Percentiles rank a stretch among this genome's conserved stretches.
Conservation (phyloP, 495 filamentous ascomycete genomes). For the Aspergillus nidulans region DNA sequence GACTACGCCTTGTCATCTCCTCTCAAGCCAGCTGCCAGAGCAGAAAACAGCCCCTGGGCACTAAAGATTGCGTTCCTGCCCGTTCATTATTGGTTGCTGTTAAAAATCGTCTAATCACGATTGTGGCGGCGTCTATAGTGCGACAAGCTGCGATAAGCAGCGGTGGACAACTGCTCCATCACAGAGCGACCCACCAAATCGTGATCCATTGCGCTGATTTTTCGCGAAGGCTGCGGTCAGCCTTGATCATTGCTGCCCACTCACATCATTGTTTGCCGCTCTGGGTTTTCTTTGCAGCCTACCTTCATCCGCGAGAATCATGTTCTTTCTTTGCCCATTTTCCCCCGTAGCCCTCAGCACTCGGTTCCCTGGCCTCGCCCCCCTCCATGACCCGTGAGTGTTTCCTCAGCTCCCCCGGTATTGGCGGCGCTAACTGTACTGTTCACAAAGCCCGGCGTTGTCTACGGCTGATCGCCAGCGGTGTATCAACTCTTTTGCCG, state of each 20-base stretch:
- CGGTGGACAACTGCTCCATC: neutral
- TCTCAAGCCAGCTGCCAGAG: too few relatives aligned
- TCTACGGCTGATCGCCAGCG: slow-evolving; percentile 18
- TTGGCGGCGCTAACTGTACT: neutral
- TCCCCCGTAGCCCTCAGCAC: neutral
- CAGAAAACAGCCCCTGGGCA: too few relatives aligned
- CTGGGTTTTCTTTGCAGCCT: neutral
- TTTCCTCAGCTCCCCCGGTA: neutral
- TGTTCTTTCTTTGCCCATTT: neutral
- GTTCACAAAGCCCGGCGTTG: slow-evolving; percentile 19
- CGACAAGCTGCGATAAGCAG: too few relatives aligned
- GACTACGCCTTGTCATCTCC: too few relatives aligned
- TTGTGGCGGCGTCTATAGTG: too few relatives aligned
- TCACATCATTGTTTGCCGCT: neutral
- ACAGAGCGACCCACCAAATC: neutral
- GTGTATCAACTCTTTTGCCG: slow-evolving; percentile 30
- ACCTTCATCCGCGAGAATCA: neutral
- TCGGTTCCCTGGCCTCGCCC: neutral
- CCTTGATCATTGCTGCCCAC: neutral
- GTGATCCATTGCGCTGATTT: neutral
- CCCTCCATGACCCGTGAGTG: slow-evolving; percentile 9
- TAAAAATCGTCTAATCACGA: too few relatives aligned
- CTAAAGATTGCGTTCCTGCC: too few relatives aligned
- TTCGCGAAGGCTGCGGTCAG: neutral
- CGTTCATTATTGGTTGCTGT: too few relatives aligned